A percentile compares a stretch with the other conserved stretches of the same genome.
Conservation (phyloP, 768 basidiomycete species). For the Cystobasidium ongulense region DNA sequence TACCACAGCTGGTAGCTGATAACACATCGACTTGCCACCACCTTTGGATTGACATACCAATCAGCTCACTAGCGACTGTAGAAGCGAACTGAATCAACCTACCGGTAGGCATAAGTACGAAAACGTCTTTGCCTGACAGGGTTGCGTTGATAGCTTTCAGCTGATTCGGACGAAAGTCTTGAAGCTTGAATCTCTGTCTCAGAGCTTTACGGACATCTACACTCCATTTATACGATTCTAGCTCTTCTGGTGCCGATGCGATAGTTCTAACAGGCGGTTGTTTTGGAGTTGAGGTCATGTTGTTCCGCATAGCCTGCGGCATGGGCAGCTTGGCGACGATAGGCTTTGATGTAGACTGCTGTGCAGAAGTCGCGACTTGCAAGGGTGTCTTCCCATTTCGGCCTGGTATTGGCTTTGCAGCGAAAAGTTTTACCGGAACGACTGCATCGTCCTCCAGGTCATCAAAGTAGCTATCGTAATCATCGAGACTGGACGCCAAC, state of each 20-base stretch:
- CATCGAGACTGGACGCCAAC: not conserved
- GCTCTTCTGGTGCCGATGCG: not conserved
- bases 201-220: slow-evolving; percentile 56
- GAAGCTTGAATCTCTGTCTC: slow-evolving; percentile 56
- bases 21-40: slow-evolving; percentile 46
- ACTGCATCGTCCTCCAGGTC: not conserved
- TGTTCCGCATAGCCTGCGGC: not conserved
- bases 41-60: slow-evolving; percentile 31
- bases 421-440: not conserved
- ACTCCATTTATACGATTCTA: slow-evolving; percentile 36
- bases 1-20: slow-evolving; percentile 79
- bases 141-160: slow-evolving; percentile 74
- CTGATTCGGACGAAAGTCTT: slow-evolving; percentile 70
- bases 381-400: not conserved
- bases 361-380: not conserved
- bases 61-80: not conserved
- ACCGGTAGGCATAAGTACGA: slow-evolving; percentile 84
- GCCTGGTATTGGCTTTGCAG: not conserved
- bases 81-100: slow-evolving; percentile 52
- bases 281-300: not conserved
- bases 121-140: slow-evolving; percentile 72
- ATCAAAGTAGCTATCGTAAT: not conserved
- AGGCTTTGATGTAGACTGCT: not conserved
- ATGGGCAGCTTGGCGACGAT: not conserved
- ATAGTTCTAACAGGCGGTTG: not conserved